phyloP scores from a whole-genome alignment of 306 rosid genomes.

The Spatholobus suberectus region DNA sequence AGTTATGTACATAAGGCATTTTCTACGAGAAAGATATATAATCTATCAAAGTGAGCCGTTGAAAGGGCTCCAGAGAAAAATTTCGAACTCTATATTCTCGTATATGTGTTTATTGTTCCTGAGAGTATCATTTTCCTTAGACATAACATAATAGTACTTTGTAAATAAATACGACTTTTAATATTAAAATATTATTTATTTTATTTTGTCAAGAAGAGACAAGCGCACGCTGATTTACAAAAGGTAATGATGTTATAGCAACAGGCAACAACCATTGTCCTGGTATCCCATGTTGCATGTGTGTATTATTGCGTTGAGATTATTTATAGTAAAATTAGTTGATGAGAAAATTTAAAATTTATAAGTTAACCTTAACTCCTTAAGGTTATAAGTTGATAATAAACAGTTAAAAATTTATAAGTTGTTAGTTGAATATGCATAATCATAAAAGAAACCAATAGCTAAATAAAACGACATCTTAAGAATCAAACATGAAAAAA shows the following conservation, averaged over 20 bases:
- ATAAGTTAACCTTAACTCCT: no score
- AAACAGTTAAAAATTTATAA: no score
- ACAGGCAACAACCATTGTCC: background rate
- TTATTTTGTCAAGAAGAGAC: background rate
- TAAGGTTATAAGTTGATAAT: no score
- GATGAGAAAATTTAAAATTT: background rate
- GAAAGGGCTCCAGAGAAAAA: no score
- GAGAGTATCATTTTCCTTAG: background rate
- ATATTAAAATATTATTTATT: background rate
- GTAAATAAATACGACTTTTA: background rate
- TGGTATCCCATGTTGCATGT: background rate
- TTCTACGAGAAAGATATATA: no score
- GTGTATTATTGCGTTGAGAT: background rate
- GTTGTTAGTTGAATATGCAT: no score
- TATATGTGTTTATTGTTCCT: background rate
- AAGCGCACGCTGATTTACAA: background rate
- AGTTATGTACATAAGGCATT: no score
- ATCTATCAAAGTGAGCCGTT: no score
- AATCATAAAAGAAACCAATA: background rate
- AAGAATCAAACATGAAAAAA: background rate
- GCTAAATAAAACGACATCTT: background rate
- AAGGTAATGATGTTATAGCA: slow-evolving; percentile 1
- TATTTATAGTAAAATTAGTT: background rate
- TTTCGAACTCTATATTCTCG: no score
- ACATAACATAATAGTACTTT: background rate